These are phyloP conservation scores for Asterophora lycoperdoides DNA, from an alignment of 768 basidiomycete genomes.

Conservation along the genomic window DNA sequence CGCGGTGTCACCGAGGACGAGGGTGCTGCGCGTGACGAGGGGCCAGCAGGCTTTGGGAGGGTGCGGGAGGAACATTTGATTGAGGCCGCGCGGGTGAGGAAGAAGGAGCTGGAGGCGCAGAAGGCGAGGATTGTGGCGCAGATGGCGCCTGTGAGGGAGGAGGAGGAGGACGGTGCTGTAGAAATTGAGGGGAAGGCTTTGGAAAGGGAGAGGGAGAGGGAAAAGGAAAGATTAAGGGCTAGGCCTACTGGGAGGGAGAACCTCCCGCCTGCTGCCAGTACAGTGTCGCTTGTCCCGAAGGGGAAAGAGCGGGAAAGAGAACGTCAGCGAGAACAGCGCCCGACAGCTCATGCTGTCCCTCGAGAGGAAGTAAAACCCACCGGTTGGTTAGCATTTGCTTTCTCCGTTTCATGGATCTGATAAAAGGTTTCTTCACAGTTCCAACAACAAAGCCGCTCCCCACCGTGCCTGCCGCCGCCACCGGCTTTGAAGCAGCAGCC, in stretches of 20 bases:
- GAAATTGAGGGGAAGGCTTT: conserved; percentile 1
- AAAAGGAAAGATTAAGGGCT: conserved; percentile 15
- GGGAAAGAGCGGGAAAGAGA: conserved; percentile 12
- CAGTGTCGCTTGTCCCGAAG: conserved; percentile 8
- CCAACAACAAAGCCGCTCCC: conserved; percentile 11
- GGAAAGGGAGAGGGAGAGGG: conserved; percentile 22
- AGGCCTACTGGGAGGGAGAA: conserved; percentile 28
- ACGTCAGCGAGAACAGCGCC: background rate
- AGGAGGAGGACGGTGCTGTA: conserved; percentile 30
- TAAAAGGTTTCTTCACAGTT: background rate
- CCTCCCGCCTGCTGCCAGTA: conserved; percentile 16
- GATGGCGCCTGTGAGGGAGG: conserved; percentile 69
- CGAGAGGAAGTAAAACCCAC: too few relatives aligned
- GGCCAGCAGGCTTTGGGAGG: conserved; percentile 16
- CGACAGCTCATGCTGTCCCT: too few relatives aligned
- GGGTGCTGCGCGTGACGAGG: conserved; percentile 28
- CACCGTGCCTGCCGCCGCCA: conserved; percentile 22
- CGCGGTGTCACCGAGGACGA: conserved; percentile 35
- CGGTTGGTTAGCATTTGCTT: background rate
- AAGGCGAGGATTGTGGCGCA: conserved; percentile 93
- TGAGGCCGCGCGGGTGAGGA: conserved; percentile 36
- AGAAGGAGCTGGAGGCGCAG: conserved; percentile 83
- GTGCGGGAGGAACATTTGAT: conserved; percentile 25
- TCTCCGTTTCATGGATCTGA: background rate
- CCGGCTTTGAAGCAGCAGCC: conserved; percentile 65